phyloP scores from a whole-genome alignment of 176 grass and related monocot genomes.

The Carex cristatella region DNA sequence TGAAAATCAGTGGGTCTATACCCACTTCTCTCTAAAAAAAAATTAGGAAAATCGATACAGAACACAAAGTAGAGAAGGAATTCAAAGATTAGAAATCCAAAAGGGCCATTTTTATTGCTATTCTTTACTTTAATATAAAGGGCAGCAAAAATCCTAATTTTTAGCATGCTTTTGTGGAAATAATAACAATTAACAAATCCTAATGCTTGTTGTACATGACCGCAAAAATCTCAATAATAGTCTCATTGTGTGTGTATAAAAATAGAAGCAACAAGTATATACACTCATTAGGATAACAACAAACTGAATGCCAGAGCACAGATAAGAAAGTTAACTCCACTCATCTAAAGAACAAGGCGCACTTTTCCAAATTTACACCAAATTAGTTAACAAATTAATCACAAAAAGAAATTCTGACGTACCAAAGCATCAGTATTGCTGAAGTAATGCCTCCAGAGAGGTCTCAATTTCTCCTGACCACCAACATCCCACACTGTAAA shows the following conservation, averaged over 20 bases:
- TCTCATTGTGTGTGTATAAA: neutral
- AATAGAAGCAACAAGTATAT: neutral
- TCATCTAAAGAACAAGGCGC: neutral
- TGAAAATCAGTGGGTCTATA: too few relatives aligned
- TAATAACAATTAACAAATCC: neutral
- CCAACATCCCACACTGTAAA: conserved; percentile 99
- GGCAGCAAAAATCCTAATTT: neutral
- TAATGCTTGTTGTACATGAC: neutral
- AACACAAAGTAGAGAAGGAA: neutral
- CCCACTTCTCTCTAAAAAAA: too few relatives aligned
- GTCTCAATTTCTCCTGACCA: conserved; percentile 96
- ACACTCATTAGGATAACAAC: neutral
- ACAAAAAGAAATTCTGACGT: conserved; percentile 10
- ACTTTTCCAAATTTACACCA: neutral
- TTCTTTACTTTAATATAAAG: neutral
- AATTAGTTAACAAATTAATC: neutral
- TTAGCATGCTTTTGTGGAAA: neutral
- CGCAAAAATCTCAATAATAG: neutral
- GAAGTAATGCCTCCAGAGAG: conserved; percentile 99
- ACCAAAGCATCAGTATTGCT: conserved; percentile 97
- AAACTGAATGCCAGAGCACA: neutral
- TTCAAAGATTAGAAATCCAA: neutral
- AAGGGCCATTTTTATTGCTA: neutral
- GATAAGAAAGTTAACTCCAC: neutral
- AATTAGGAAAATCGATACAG: neutral